Evolutionary conservation across 208 protist species (phyloP), one percentile per base, ranked within the genome.

Genomic region (Acanthamoeba royreba): DNA sequence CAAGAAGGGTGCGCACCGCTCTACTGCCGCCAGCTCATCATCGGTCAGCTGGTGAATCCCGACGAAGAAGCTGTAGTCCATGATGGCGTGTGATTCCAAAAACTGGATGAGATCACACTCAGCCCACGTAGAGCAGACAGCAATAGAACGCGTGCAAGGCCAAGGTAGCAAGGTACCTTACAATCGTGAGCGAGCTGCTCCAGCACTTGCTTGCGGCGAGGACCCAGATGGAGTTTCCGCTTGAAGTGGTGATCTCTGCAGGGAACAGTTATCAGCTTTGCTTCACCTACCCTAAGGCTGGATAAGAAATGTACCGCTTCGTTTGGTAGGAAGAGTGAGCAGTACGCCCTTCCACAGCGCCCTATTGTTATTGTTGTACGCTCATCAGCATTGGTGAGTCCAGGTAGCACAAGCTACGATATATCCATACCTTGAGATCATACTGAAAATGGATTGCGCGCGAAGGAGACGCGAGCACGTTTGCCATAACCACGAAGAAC

Each of bases 41-140:
- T 85, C 22, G 22, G 3, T 28, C 43, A 66, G 11, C 40, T 90
- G 28, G 83, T 90, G 83, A 4, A 90, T 90, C 19, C 83, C 83
- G 31, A 90, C 83, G 17, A 90, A 90, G 40, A 90, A 66, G 53
- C 83, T 90, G 52, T 90, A 90, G 52, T 90, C 83, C 83, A 90
- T 90, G 43, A 90, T 63, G 2, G 47, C 83, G 28, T 33, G 33
- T 25, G 47, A 25, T 63, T 90, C 83, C 83, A 90, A 90, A 25
- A 90, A 90, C 83, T 90, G 83, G n/a, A n/a, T n/a, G n/a, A n/a
- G n/a, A n/a, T n/a, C n/a, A n/a, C n/a, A n/a, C n/a, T n/a, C n/a
- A n/a, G n/a, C n/a, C n/a, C n/a, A n/a, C n/a, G n/a, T n/a, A n/a
- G n/a, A n/a, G n/a, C n/a, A n/a, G n/a, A n/a, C n/a, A n/a, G n/a